A percentile compares a stretch with the other conserved stretches of the same genome.
Evolutionary conservation across 2,329 filamentous ascomycete genomes (phyloP).

Genomic region (Xylariaceae sp.): DNA sequence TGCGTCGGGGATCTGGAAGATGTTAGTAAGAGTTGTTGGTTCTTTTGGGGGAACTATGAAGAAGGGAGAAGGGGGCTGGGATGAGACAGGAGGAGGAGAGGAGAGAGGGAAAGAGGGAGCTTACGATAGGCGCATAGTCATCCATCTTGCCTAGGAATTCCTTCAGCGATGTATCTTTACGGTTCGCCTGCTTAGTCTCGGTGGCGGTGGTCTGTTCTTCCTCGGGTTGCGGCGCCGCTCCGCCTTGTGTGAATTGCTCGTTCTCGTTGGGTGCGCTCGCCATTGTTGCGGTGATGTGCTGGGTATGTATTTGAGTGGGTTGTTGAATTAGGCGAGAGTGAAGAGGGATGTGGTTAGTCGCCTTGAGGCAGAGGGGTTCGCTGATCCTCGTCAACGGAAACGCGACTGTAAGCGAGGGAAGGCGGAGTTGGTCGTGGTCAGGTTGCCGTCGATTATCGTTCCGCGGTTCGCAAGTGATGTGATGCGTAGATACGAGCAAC

Average conservation of each 20-base stretch:
- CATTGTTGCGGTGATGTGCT: constrained; percentile 17
- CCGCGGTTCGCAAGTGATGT: no score
- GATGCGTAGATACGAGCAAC: no score
- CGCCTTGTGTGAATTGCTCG: constrained; percentile 25
- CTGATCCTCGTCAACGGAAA: no score
- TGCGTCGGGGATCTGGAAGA: constrained; percentile 80
- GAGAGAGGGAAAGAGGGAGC: constrained; percentile 31
- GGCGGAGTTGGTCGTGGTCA: no score
- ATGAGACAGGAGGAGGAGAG: not conserved
- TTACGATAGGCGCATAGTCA: constrained; percentile 92
- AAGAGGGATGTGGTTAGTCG: not conserved
- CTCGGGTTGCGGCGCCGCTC: constrained; percentile 23
- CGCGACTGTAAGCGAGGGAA: no score
- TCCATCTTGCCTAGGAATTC: constrained; percentile 97
- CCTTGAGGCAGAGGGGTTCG: no score
- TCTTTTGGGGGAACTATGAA: not conserved
- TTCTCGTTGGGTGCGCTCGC: constrained; percentile 28
- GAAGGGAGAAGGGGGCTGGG: not conserved
- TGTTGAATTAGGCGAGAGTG: not conserved
- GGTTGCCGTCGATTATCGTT: no score
- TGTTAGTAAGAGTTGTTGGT: constrained; percentile 8
- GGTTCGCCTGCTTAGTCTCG: constrained; percentile 66
- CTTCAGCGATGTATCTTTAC: constrained; percentile 87
- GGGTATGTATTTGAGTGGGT: not conserved
- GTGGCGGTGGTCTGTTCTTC: constrained; percentile 15